These are phyloP conservation scores for Xanthoconium stramineum DNA, from an alignment of 768 basidiomycete genomes.

Conservation along the genomic window DNA sequence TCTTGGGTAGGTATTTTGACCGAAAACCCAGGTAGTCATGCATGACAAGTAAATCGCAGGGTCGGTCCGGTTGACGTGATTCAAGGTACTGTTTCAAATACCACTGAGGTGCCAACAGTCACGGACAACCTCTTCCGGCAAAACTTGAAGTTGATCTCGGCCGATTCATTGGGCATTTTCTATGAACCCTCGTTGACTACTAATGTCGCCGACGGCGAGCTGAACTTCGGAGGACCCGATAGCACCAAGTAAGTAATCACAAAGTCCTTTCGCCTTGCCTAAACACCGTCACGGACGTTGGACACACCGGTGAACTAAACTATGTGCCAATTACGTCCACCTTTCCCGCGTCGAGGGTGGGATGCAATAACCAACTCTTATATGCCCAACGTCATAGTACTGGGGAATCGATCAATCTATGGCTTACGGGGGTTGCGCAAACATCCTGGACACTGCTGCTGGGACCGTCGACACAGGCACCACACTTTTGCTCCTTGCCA, in stretches of 20 bases:
- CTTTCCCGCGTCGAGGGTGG: slow-evolving; percentile 39
- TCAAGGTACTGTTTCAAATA: slow-evolving; percentile 39
- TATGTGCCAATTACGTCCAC: slow-evolving; percentile 43
- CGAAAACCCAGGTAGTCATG: background rate
- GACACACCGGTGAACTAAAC: slow-evolving; percentile 34
- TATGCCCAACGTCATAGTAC: slow-evolving; percentile 26
- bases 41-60: slow-evolving; percentile 19
- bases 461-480: slow-evolving; percentile 56
- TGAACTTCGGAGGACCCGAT: slow-evolving; percentile 54
- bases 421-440: slow-evolving; percentile 33
- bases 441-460: slow-evolving; percentile 35
- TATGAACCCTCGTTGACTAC: slow-evolving; percentile 45
- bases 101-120: slow-evolving; percentile 47
- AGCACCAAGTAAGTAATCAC: slow-evolving; percentile 33
- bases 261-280: background rate
- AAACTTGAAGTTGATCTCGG: slow-evolving; percentile 43
- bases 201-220: slow-evolving; percentile 46
- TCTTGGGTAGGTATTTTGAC: slow-evolving; percentile 36
- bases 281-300: slow-evolving; percentile 5
- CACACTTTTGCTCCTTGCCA: slow-evolving; percentile 53
- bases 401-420: slow-evolving; percentile 47
- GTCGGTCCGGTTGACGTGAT: slow-evolving; percentile 54
- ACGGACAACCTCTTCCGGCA: slow-evolving; percentile 50
- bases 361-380: background rate
- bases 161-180: slow-evolving; percentile 48